phyloP scores from a whole-genome alignment of 805 yeast genomes.

The Ogataea sp. region DNA sequence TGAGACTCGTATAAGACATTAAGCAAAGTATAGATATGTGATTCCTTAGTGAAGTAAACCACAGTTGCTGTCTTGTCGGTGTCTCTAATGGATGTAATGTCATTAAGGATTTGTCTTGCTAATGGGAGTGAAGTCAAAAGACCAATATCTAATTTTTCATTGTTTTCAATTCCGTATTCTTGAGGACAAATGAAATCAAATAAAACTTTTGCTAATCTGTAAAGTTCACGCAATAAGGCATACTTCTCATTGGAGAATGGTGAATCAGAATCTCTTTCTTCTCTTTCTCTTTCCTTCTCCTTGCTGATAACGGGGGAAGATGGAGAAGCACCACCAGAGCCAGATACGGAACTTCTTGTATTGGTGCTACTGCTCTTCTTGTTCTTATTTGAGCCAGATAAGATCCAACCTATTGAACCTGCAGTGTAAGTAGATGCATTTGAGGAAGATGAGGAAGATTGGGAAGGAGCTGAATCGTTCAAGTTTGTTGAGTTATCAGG shows the following conservation, averaged over 20 bases:
- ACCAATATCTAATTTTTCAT: slow-evolving; percentile 94
- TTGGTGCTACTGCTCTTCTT: too few species aligned
- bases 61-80: slow-evolving; percentile 78
- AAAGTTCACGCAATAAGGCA: slow-evolving; percentile 78
- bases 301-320: background rate
- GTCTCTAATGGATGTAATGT: slow-evolving; percentile 70
- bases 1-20: slow-evolving; percentile 89
- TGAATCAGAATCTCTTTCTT: slow-evolving; percentile 20
- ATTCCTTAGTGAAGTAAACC: slow-evolving; percentile 92
- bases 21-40: slow-evolving; percentile 89
- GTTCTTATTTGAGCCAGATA: slow-evolving; percentile 20
- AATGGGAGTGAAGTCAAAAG: slow-evolving; percentile 87
- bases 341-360: too few species aligned
- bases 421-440: too few species aligned
- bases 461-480: too few species aligned
- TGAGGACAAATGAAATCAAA: slow-evolving; percentile 98
- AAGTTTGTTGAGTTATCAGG: slow-evolving; percentile 33
- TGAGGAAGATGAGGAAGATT: too few species aligned
- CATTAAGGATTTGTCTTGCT: slow-evolving; percentile 78
- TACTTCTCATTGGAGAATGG: slow-evolving; percentile 76
- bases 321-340: slow-evolving; percentile 1
- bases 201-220: slow-evolving; percentile 81
- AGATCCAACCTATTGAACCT: slow-evolving; percentile 70
- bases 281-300: background rate
- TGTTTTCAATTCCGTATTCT: slow-evolving; percentile 94